These are phyloP conservation scores for Penicillium antarcticum DNA, from an alignment of 495 filamentous ascomycete genomes.

Conservation along the genomic window DNA sequence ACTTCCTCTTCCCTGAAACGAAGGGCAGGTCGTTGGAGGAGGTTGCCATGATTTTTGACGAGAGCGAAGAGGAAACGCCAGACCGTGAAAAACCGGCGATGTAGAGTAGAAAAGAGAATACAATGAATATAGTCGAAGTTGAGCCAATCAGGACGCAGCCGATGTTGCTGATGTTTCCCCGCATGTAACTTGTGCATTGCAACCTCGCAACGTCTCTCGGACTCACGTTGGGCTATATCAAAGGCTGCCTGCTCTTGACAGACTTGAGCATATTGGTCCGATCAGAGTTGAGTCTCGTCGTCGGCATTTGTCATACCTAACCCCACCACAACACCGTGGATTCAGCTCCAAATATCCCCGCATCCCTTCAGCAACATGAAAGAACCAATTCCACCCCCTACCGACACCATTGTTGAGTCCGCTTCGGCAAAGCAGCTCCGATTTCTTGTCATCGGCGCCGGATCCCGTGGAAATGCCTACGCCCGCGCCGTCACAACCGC, in stretches of 20 bases:
- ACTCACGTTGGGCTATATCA: background rate
- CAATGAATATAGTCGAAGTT: background rate
- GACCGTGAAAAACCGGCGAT: background rate
- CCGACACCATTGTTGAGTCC: background rate
- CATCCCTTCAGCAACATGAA: conserved; percentile 19
- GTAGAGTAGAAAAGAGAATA: background rate
- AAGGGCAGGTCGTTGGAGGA: conserved; percentile 63
- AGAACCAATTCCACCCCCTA: conserved; percentile 15
- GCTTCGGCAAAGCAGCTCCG: conserved; percentile 25
- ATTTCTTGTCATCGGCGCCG: conserved; percentile 83
- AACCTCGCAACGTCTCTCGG: background rate
- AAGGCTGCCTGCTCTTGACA: background rate
- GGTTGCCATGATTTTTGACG: conserved; percentile 58
- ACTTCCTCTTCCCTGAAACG: conserved; percentile 68
- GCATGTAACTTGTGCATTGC: background rate
- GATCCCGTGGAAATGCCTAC: conserved; percentile 77
- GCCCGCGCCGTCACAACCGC: conserved; percentile 59
- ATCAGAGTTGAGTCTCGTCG: too few relatives aligned
- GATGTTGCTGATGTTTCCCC: conserved; percentile 12
- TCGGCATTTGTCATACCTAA: too few relatives aligned
- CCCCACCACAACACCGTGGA: background rate
- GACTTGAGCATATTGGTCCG: too few relatives aligned
- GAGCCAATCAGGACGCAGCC: conserved; percentile 9
- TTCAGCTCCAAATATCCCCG: background rate
- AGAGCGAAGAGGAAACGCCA: background rate